These are phyloP conservation scores for Jaenimonas drosophilae DNA, from an alignment of 208 protist genomes.

Conservation along the genomic window DNA sequence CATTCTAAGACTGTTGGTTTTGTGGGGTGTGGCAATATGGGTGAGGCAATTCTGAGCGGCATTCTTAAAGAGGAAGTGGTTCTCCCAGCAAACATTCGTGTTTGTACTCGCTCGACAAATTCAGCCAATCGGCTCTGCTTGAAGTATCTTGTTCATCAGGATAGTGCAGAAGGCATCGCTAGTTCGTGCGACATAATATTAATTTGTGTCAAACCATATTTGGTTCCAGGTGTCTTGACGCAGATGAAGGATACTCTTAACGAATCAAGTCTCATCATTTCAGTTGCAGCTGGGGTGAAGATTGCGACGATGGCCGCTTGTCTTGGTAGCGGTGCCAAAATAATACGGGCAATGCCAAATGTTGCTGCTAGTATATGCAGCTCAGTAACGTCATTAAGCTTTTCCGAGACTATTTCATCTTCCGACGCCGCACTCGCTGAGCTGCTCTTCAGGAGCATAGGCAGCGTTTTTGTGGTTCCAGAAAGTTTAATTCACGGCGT, in stretches of 20 bases:
- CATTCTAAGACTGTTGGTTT: conserved; percentile 69
- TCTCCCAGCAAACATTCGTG: conserved; percentile 36
- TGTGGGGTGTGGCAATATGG: conserved; percentile 94
- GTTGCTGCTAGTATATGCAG: conserved; percentile 72
- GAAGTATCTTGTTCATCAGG: conserved; percentile 34
- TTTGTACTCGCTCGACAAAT: conserved; percentile 51
- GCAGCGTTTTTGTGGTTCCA: conserved; percentile 39
- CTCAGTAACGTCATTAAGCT: conserved; percentile 55
- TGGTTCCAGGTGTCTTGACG: conserved; percentile 47
- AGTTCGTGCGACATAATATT: conserved; percentile 72
- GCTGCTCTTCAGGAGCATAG: conserved; percentile 64
- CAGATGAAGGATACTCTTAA: conserved; percentile 27
- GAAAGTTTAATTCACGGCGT: conserved; percentile 87
- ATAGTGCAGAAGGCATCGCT: conserved; percentile 39
- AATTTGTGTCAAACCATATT: conserved; percentile 91
- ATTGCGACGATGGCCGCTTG: conserved; percentile 59
- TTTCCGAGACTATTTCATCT: conserved; percentile 20
- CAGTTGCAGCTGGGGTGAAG: conserved; percentile 87
- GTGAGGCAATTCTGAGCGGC: conserved; percentile 76
- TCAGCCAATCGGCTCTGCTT: conserved; percentile 30
- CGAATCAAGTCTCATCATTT: conserved; percentile 74
- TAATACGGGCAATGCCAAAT: conserved; percentile 96
- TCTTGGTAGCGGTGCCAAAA: conserved; percentile 26
- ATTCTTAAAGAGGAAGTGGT: conserved; percentile 25
- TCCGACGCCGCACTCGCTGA: conserved; percentile 34